Percentiles rank a stretch among this genome's conserved stretches.
Conservation (phyloP, 345 rosid species). For the Laguncularia racemosa region DNA sequence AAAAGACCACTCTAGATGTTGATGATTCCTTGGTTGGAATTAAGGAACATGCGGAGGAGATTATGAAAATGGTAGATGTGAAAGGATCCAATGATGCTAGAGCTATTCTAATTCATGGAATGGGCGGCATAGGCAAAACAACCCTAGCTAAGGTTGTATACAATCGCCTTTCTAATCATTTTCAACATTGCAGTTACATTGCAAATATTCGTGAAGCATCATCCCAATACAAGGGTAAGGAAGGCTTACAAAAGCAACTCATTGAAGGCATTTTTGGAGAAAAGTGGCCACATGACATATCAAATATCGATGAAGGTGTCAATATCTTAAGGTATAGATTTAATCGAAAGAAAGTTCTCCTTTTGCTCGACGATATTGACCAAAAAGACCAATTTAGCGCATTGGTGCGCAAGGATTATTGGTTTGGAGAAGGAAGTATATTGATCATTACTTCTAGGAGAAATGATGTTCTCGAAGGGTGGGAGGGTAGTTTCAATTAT, state of each 20-base stretch:
- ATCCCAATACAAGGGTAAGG: not conserved
- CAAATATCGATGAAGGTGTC: not conserved
- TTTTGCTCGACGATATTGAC: not conserved
- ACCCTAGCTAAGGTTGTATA: slow-evolving; percentile 3
- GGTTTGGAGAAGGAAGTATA: slow-evolving; percentile 3
- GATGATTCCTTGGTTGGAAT: slow-evolving; percentile 4
- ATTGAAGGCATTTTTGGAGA: not conserved
- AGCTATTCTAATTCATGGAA: not conserved
- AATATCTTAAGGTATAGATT: not conserved
- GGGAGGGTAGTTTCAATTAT: not conserved
- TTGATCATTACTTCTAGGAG: slow-evolving; percentile 8
- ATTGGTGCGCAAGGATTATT: not conserved
- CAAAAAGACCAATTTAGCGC: not conserved
- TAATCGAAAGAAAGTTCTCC: not conserved
- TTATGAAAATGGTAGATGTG: not conserved
- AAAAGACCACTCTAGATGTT: not conserved
- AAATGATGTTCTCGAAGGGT: not conserved
- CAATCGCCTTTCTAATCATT: not conserved
- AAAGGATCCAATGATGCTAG: not conserved
- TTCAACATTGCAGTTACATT: slow-evolving; percentile 4
- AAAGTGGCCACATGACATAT: not conserved
- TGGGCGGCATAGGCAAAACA: slow-evolving; percentile 10
- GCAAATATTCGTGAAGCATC: not conserved
- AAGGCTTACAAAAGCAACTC: not conserved
- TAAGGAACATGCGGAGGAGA: not conserved